Base-by-base conservation (phyloP, 2,329 filamentous ascomycete genomes). In the Chlorencoelia australis region DNA sequence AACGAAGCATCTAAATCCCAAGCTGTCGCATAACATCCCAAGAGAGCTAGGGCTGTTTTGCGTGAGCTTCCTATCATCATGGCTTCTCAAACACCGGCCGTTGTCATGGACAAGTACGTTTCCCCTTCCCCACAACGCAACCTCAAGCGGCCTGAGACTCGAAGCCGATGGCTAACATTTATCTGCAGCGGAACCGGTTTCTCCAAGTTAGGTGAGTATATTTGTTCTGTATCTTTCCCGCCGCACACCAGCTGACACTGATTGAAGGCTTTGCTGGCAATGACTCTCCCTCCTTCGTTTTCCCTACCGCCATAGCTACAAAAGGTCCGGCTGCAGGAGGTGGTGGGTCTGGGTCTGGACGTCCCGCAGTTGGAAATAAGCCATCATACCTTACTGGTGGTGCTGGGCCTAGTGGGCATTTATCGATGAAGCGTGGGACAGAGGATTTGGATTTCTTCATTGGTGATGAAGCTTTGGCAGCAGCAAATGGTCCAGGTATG, bases 41-140 rank as follows among this genome's bases (percentile, higher is more conserved):
- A 38, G 35, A 47, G 33, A 36, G 37, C 34, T 37, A 46, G 49
- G 47, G 46, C 43, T 44, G 51, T 42, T 28, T 34, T 39, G 49
- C 50, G 42, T 44, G 47, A 39, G 32, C 46, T 44, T 45, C 36
- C 39, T 33, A 49, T 55, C 60, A 69, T 60, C 55, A 98, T 98
- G 91, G 89, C 91, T 60, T 82, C 83, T 69, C 89, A 96, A 78
- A 96, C 91, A 61, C 91, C 91, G 57, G 91, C 91, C 84, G 91
- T 98, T 95, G 91, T 98, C 86, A 98, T 98, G 89, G 91, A 98
- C 91, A 98, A 98, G 91, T 95, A 81, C 67, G 86, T 61, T 56
- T 53, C 56, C 46, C 55, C 53, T 31, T 56, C 53, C 52, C 40
- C 27, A 35, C 38, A 31, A 48, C 38, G 28, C 35, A 42, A 17